These are phyloP conservation scores for Scleromitrula shiraiana DNA, from an alignment of 2,329 filamentous ascomycete species.

Conservation along the genomic window DNA sequence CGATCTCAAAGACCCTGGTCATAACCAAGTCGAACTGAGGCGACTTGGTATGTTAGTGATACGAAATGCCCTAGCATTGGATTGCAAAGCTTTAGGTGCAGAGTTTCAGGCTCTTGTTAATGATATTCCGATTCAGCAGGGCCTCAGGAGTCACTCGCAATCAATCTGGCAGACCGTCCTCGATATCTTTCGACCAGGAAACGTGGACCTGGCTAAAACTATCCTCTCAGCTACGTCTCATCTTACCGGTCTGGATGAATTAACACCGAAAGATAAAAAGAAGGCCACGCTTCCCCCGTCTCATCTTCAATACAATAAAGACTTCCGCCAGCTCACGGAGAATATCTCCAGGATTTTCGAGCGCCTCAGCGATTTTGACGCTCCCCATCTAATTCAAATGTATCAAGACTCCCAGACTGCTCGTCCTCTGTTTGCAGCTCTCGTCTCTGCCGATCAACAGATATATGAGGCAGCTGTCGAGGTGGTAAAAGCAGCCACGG, in stretches of 20 bases:
- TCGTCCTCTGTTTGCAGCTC: conserved; percentile 65
- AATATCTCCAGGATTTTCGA: conserved; percentile 69
- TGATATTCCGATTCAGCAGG: conserved; percentile 54
- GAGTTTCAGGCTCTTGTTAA: conserved; percentile 60
- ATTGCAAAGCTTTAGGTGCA: conserved; percentile 60
- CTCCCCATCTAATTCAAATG: conserved; percentile 59
- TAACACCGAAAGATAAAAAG: conserved; percentile 34
- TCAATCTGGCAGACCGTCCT: conserved; percentile 73
- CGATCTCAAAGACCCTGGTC: conserved; percentile 37
- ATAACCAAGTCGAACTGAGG: conserved; percentile 40
- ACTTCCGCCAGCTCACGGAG: conserved; percentile 53
- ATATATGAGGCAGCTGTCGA: conserved; percentile 75
- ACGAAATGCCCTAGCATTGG: conserved; percentile 57
- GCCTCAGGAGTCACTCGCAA: conserved; percentile 61
- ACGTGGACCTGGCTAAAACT: conserved; percentile 64
- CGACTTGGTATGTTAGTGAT: conserved; percentile 56
- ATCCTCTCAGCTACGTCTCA: conserved; percentile 53
- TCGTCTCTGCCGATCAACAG: conserved; percentile 72
- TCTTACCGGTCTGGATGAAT: conserved; percentile 68
- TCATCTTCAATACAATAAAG: conserved; percentile 69
- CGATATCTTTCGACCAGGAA: conserved; percentile 56
- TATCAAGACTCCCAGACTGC: conserved; percentile 62
- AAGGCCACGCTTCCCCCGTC: conserved; percentile 39
- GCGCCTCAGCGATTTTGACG: conserved; percentile 67
- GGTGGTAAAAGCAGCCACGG: conserved; percentile 74